Evolutionary conservation across 2,329 filamentous ascomycete species (phyloP), one percentile per base, ranked within the genome.

Genomic region (Hirsutella minnesotensis): DNA sequence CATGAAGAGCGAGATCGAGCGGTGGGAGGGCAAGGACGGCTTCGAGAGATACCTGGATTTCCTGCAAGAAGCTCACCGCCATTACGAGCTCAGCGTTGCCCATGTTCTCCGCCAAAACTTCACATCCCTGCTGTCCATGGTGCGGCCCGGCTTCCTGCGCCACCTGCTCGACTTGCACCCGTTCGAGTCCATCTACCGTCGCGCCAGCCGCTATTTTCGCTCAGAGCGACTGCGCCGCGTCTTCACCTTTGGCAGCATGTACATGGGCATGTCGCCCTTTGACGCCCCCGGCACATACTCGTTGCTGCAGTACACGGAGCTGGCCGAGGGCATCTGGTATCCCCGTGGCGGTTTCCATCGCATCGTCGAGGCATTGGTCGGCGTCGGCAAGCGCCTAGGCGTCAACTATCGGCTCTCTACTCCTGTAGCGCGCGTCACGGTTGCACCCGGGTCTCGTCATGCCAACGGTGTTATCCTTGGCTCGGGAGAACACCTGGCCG

Each of bases 211-310:
- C 47, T 86, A 86, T 53, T 87, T 87, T 58, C 66, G 81, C 44
- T 31, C 38, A 4, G 38, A 40, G 10, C 30, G 19, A 24, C 55
- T 87, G 52, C 67, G 83, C 46, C 64, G 81, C 21, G 81, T 83
- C 0, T 87, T 87, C 49, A 86, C 83, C 0, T 87, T 87, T 59
- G 81, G 77, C 19, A 86, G 79, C 51, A 88, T 87, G 83, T 87
- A 88, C 54, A 83, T 87, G 78, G 83, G 83, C 0, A 87, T 87
- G 83, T 79, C 72, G 43, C 83, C 83, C 0, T 87, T 83, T 55
- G 80, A 85, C 54, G 82, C 83, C 0, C 83, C 83, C 0, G 81
- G 78, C 3, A 86, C 83, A 2, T 87, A 87, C 61, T 80, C 73
- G 39, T 59, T 87, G 46, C 64, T 87, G 41, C 83, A 86, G 38